A percentile compares a stretch with the other conserved stretches of the same genome.
Conservation (phyloP, 495 filamentous ascomycete genomes). For the Xylaria intraflava region DNA sequence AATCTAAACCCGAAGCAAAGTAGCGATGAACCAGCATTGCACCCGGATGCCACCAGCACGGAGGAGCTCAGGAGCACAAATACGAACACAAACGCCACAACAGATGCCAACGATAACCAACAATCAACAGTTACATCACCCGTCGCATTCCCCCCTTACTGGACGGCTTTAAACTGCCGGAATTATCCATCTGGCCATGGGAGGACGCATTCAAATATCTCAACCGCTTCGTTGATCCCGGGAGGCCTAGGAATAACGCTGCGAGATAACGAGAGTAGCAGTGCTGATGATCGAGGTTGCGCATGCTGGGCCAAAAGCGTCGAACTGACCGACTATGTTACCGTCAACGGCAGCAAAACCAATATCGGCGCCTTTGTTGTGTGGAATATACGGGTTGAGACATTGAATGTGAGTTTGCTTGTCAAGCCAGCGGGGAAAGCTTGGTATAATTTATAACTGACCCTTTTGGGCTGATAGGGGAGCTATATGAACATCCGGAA, state of each 20-base stretch:
- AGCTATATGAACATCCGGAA: constrained; percentile 50
- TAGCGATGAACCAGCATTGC: neutral
- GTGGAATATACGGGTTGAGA: constrained; percentile 51
- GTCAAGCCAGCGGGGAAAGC: neutral
- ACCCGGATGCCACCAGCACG: neutral
- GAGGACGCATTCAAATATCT: constrained; percentile 33
- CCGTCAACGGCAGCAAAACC: constrained; percentile 43
- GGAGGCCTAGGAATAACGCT: constrained; percentile 43
- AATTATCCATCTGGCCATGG: constrained; percentile 13
- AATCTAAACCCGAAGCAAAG: neutral
- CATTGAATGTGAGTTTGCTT: constrained; percentile 32
- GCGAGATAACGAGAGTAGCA: constrained; percentile 46
- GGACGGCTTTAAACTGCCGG: constrained; percentile 21
- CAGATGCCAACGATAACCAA: neutral
- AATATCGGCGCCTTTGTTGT: constrained; percentile 53
- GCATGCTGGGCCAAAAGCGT: constrained; percentile 54
- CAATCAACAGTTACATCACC: constrained; percentile 8
- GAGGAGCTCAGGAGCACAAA: neutral
- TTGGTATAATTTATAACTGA: neutral
- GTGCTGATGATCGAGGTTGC: constrained; percentile 39
- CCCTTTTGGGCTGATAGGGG: constrained; percentile 29
- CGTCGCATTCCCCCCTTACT: constrained; percentile 27
- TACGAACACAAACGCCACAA: neutral
- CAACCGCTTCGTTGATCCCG: constrained; percentile 36
- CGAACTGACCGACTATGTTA: constrained; percentile 43